Evolutionary conservation across 441 rosid species (phyloP), one percentile per base, ranked within the genome.

Genomic region (Mallotus repandus): DNA sequence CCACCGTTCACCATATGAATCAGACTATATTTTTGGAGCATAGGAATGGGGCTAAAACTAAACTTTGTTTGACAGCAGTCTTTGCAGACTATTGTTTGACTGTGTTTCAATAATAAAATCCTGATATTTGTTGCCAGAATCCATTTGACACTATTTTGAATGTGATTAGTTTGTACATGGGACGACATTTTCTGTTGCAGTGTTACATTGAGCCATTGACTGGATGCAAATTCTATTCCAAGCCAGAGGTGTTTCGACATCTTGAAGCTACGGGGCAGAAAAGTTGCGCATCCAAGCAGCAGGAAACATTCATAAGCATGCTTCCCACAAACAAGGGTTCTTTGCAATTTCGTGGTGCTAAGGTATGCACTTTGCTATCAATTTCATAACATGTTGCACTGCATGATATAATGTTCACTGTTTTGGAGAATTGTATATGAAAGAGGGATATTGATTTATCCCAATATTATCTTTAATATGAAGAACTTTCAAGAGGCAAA

Each of bases 191-290:
- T 63, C 45, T 70, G 38, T 65, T 78, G 76, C 85, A 85, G 88
- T 48, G 68, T 58, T 87, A 74, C 62, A 45, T 76, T 64, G 84
- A 87, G 48, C 74, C 72, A 5, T 72, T 68, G 4, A 78, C 78
- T 38, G 81, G 83, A 68, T 19, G 15, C 67, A 87, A 64, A 76
- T 85, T 78, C 77, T 66, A 63, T 71, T 83, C 90, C 74, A 81
- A 73, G 81, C 88, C 88, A 64, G 62, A 78, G 65, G 87, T 84
- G 73, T 19, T 77, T 35, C 74, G 54, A 60, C 74, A 78, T 81
- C 87, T 86, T 55, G 35, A 70, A 53, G 56, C 56, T 58, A 29
- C 41, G 16, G 79, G 73, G 78, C 66, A 48, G 53, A 76, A 60
- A 66, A 76, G 62, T 54, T 21, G 52, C 71, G 66, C 7, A 2